Conservation (phyloP, 495 filamentous ascomycete genomes). For the Tuber melanosporum region DNA sequence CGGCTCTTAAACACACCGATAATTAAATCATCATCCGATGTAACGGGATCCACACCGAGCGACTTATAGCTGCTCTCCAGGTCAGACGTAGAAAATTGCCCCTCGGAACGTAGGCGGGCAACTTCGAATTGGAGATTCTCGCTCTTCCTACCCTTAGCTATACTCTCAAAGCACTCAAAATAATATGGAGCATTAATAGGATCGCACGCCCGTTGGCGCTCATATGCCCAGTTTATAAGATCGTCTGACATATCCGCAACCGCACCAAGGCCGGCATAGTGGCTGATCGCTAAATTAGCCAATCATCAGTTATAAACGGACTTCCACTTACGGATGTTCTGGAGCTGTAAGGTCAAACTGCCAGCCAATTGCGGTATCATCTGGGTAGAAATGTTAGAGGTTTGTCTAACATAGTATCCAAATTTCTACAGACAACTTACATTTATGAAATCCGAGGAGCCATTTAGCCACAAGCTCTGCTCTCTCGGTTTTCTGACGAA, state of each 20-base stretch:
- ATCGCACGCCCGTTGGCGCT: constrained; percentile 46
- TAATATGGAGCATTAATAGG: constrained; percentile 45
- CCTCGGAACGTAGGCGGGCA: constrained; percentile 40
- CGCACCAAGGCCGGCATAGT: constrained; percentile 47
- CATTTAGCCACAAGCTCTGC: constrained; percentile 32
- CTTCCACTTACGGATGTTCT: constrained; percentile 36
- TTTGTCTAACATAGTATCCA: not conserved
- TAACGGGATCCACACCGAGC: constrained; percentile 21
- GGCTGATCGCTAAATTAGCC: constrained; percentile 12
- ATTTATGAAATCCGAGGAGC: not conserved
- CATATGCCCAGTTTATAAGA: constrained; percentile 46
- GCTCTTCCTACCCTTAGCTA: constrained; percentile 44
- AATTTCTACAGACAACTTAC: constrained; percentile 10
- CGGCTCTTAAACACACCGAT: constrained; percentile 37
- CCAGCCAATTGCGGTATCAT: constrained; percentile 20
- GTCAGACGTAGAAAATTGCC: constrained; percentile 34
- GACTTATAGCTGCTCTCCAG: constrained; percentile 22
- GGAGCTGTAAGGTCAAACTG: constrained; percentile 28
- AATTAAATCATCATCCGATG: constrained; percentile 34
- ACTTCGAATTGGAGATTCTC: constrained; percentile 44
- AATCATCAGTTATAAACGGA: not conserved
- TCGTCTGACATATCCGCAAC: constrained; percentile 46
- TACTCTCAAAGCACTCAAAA: constrained; percentile 46
- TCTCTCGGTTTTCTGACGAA: constrained; percentile 20
- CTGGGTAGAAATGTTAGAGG: constrained; percentile 11